phyloP scores from a whole-genome alignment of 2,329 filamentous ascomycete genomes.

The Penicillium sp. region DNA sequence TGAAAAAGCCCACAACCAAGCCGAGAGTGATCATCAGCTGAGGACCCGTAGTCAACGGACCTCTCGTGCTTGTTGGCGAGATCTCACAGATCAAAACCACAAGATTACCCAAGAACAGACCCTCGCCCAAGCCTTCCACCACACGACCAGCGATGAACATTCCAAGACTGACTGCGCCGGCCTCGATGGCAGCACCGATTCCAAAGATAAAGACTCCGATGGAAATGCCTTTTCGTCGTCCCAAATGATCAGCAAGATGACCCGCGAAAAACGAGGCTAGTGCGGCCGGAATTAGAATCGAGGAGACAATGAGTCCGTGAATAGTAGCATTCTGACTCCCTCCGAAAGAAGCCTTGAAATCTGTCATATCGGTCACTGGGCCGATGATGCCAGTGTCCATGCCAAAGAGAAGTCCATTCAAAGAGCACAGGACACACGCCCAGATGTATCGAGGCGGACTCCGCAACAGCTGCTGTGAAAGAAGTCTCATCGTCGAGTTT shows the following conservation, averaged over 20 bases:
- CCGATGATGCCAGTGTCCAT: conserved; percentile 54
- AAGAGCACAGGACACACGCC: conserved; percentile 14
- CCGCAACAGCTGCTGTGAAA: not conserved
- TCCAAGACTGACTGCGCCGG: conserved; percentile 40
- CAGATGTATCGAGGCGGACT: conserved; percentile 14
- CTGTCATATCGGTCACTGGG: conserved; percentile 53
- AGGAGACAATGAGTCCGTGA: conserved; percentile 55
- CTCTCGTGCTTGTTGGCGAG: conserved; percentile 47
- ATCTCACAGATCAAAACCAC: conserved; percentile 58
- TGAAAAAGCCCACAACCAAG: conserved; percentile 53
- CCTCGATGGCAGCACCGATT: conserved; percentile 50
- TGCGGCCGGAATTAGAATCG: conserved; percentile 53
- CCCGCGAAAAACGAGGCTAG: conserved; percentile 55
- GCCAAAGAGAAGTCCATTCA: conserved; percentile 17
- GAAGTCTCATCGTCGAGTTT: not conserved
- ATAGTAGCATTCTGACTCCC: conserved; percentile 46
- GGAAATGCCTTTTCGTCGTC: conserved; percentile 45
- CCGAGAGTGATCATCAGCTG: conserved; percentile 50
- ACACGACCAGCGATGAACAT: conserved; percentile 53
- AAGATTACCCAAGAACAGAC: conserved; percentile 52
- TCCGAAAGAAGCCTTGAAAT: conserved; percentile 47
- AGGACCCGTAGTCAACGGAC: conserved; percentile 47
- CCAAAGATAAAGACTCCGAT: conserved; percentile 50
- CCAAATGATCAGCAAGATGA: conserved; percentile 48
- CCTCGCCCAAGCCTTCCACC: conserved; percentile 55